Evolutionary conservation across 1,284 basidiomycete species (phyloP).

Genomic region (Abortiporus biennis): DNA sequence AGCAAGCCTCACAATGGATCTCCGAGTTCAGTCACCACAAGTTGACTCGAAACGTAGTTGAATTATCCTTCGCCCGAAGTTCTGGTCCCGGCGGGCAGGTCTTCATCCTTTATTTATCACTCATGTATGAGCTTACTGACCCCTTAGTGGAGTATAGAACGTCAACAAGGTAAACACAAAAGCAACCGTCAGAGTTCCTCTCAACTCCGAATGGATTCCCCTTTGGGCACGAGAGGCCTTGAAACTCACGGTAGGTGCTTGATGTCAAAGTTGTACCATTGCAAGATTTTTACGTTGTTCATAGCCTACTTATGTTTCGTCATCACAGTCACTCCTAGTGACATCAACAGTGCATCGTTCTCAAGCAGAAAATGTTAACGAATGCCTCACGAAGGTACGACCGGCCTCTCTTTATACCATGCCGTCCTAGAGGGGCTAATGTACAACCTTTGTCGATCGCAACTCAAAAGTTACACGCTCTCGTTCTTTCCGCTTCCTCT

Average conservation of each 20-base stretch:
- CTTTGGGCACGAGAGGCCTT: slow-evolving; percentile 52
- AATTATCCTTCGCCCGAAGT: slow-evolving; percentile 63
- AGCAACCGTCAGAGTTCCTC: slow-evolving; percentile 50
- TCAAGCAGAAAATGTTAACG: slow-evolving; percentile 67
- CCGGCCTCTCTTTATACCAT: slow-evolving; percentile 11
- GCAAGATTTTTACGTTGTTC: slow-evolving; percentile 1
- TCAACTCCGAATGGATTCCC: slow-evolving; percentile 63
- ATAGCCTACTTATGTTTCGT: slow-evolving; percentile 61
- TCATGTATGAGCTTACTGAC: background rate
- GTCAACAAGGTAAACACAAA: slow-evolving; percentile 83
- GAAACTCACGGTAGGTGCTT: slow-evolving; percentile 39
- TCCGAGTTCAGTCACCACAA: slow-evolving; percentile 33
- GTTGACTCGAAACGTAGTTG: slow-evolving; percentile 46
- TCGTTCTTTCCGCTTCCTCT: slow-evolving; percentile 44
- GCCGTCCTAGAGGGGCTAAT: slow-evolving; percentile 3
- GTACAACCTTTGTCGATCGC: slow-evolving; percentile 1
- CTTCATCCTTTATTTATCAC: background rate
- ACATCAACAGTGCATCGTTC: slow-evolving; percentile 67
- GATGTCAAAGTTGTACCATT: background rate
- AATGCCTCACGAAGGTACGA: slow-evolving; percentile 61
- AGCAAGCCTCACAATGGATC: slow-evolving; percentile 47
- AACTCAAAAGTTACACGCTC: slow-evolving; percentile 43
- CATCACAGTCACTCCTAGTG: slow-evolving; percentile 57
- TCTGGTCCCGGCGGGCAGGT: slow-evolving; percentile 80
- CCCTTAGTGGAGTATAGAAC: slow-evolving; percentile 39